These are phyloP conservation scores for Fusarium hostae DNA, from an alignment of 2,329 filamentous ascomycete genomes.

Conservation along the genomic window DNA sequence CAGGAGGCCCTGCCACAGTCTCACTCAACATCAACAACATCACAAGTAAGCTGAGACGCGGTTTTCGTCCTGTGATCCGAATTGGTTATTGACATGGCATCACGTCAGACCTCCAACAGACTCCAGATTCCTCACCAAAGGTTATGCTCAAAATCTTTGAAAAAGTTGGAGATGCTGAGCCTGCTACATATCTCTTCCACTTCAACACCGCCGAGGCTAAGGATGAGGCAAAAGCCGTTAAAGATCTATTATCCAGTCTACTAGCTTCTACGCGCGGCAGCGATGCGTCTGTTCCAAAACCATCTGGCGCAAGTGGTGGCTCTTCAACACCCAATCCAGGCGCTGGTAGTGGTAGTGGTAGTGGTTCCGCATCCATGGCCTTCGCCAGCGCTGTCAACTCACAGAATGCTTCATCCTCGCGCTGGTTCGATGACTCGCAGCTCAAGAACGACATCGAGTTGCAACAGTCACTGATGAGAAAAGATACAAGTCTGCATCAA, in stretches of 20 bases:
- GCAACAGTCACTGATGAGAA: constrained; percentile 88
- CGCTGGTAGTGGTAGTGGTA: constrained; percentile 44
- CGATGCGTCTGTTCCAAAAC: constrained; percentile 63
- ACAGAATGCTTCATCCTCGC: constrained; percentile 62
- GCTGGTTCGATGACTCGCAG: constrained; percentile 83
- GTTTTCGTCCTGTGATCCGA: not conserved
- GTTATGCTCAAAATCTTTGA: constrained; percentile 95
- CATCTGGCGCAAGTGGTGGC: constrained; percentile 49
- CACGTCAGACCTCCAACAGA: constrained; percentile 86
- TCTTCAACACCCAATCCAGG: constrained; percentile 46
- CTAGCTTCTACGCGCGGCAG: constrained; percentile 74
- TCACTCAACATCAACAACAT: constrained; percentile 80
- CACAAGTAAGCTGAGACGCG: constrained; percentile 70
- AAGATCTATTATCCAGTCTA: constrained; percentile 81
- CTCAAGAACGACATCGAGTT: constrained; percentile 82
- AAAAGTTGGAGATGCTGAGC: constrained; percentile 68
- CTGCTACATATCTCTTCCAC: constrained; percentile 83
- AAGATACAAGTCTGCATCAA: constrained; percentile 78
- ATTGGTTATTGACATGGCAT: constrained; percentile 12
- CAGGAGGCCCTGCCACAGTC: constrained; percentile 71
- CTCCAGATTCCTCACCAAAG: constrained; percentile 85
- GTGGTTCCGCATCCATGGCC: constrained; percentile 76
- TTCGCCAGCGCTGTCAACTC: constrained; percentile 76
- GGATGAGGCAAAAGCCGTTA: constrained; percentile 85
- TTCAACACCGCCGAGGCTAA: constrained; percentile 87